Evolutionary conservation across 768 basidiomycete genomes (phyloP).

Genomic region (Scleroderma citrinum): DNA sequence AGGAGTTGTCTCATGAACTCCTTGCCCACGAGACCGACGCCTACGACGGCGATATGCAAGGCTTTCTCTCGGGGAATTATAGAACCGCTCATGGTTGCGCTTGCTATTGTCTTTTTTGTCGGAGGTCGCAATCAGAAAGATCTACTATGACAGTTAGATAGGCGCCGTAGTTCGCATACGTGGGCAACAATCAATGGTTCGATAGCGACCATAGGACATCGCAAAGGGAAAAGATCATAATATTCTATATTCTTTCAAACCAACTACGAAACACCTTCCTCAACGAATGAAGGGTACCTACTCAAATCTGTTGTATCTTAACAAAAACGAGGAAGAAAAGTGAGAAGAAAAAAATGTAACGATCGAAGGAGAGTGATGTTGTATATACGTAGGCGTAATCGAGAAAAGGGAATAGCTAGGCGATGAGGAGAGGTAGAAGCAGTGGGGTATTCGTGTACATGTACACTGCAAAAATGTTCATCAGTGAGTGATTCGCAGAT

Average conservation of each 20-base stretch:
- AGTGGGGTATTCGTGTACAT: not conserved
- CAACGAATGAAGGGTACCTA: not conserved
- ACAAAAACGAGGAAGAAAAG: slow-evolving; percentile 15
- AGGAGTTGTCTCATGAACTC: slow-evolving; percentile 82
- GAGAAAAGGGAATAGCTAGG: not conserved
- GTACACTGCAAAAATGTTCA: not conserved
- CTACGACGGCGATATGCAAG: slow-evolving; percentile 70
- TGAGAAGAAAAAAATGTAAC: slow-evolving; percentile 18
- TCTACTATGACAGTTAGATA: not conserved
- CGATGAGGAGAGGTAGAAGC: not conserved
- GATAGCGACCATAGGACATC: no score
- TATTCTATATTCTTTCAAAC: not conserved
- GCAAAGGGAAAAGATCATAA: no score
- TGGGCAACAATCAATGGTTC: no score
- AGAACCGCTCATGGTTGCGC: slow-evolving; percentile 13
- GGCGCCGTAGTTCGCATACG: not conserved
- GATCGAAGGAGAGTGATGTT: slow-evolving; percentile 11
- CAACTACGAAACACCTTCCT: not conserved
- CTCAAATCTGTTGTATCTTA: slow-evolving; percentile 23
- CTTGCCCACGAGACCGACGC: slow-evolving; percentile 88
- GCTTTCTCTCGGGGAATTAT: slow-evolving; percentile 18
- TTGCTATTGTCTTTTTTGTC: not conserved
- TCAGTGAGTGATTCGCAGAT: not conserved
- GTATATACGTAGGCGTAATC: not conserved
- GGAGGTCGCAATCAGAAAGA: not conserved